Evolutionary conservation across 1,284 basidiomycete genomes (phyloP), one percentile per base, ranked within the genome.

Genomic region (Coniophora puteana): DNA sequence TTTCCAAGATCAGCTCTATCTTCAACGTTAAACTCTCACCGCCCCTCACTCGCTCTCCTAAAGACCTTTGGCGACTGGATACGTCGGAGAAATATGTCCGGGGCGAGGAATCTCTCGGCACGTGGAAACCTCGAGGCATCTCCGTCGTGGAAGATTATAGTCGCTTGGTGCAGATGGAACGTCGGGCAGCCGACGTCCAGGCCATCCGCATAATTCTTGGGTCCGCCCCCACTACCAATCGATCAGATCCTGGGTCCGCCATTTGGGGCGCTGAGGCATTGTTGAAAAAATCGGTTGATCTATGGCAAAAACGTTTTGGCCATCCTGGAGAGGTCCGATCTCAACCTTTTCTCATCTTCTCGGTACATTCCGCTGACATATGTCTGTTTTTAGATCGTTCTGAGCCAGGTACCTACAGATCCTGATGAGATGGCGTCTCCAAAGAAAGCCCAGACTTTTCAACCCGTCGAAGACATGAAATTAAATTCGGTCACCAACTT

Each of bases 21-120:
- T 97, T 94, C 67, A 77, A 70, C 22, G 76, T 98, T 27, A 77
- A 79, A 35, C 71, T 98, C 20, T 80, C 80, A 3, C 93, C 95
- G 10, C 89, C 90, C 4, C 66, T 92, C 48, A 94, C 90, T 7
- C 83, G 91, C 30, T 92, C 86, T 2, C 79, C 91, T 2, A 80
- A 81, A 57, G 94, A 98, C 47, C 72, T 98, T 10, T 98, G 95
- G 94, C 73, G 93, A 36, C 71, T 98, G 38, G 93, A 98, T 66
- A 98, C 95, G 1, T 83, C 88, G 13, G 86, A 89, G 59, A 94
- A 92, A 61, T 95, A 94, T 59, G 92, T 99, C 0, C 76, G 84
- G 18, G 93, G 94, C 3, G 93, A 98, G 58, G 93, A 97, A 55
- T 66, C 76, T 3, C 71, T 98, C 20, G 81, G 77, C 4, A 58